Percentiles rank a stretch among this genome's conserved stretches.
Evolutionary conservation across 2,329 filamentous ascomycete genomes (phyloP).

Genomic region (Hymenoscyphus infarciens): DNA sequence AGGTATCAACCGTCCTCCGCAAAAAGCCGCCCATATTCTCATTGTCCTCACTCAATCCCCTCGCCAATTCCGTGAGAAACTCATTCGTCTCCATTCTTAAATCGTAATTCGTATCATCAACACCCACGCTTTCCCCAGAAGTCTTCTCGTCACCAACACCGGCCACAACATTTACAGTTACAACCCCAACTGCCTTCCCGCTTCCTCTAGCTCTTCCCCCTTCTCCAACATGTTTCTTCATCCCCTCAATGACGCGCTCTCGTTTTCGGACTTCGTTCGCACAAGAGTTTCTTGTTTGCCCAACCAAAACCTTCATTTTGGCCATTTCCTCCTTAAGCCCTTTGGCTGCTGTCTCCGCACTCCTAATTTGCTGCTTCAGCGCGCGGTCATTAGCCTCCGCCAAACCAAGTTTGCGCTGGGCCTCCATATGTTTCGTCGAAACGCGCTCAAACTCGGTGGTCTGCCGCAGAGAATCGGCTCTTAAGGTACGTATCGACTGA

Average conservation of each 20-base stretch:
- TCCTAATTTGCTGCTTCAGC: conserved; percentile 65
- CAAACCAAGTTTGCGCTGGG: conserved; percentile 52
- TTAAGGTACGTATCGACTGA: conserved; percentile 70
- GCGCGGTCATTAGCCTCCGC: conserved; percentile 69
- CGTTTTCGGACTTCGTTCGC: conserved; percentile 88
- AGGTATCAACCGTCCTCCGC: conserved; percentile 63
- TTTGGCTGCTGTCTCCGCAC: conserved; percentile 69
- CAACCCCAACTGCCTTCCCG: conserved; percentile 51
- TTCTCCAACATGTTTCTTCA: conserved; percentile 83
- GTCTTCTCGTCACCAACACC: conserved; percentile 43
- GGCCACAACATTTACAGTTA: conserved; percentile 55
- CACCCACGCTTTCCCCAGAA: conserved; percentile 8
- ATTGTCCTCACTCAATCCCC: conserved; percentile 86
- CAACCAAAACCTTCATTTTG: conserved; percentile 72
- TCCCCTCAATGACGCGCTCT: conserved; percentile 80
- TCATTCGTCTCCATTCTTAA: conserved; percentile 85
- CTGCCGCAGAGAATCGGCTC: conserved; percentile 71
- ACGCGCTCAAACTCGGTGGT: conserved; percentile 63
- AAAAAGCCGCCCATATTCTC: conserved; percentile 74
- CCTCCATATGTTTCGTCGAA: conserved; percentile 50
- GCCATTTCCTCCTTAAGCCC: conserved; percentile 80
- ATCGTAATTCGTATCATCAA: conserved; percentile 57
- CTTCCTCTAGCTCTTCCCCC: conserved; percentile 59
- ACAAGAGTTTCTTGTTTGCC: conserved; percentile 81
- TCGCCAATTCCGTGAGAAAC: conserved; percentile 81